Base-by-base conservation (phyloP, 768 basidiomycete genomes). In the Trametes punicea region DNA sequence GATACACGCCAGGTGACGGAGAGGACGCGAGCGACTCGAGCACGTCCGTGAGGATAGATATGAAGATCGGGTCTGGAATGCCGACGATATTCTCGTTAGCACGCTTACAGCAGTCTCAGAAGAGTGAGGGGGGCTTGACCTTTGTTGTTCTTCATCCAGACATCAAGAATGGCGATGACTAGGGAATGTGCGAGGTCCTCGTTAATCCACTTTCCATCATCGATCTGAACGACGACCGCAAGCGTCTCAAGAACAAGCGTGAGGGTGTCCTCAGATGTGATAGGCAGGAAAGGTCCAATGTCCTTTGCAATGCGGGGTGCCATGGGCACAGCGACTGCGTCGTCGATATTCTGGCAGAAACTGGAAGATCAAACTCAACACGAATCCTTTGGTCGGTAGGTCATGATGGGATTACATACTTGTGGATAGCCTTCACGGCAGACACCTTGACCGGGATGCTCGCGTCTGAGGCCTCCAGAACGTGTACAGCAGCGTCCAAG, bases 401-500 rank as follows among this genome's bases (percentile, higher is more conserved):
- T 6, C 6, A 38, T n/a, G 6, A 20, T 23, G 31, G 13, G 26
- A 26, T n/a, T 1, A 68, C 84, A 55, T 64, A 98, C 97, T 98
- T 95, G 65, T 90, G 85, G 34, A 98, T 79, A 2, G 96, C 93
- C 70, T 92, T 90, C 25, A 98, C 88, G 9, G 96, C 95, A 1
- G 93, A 95, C 5, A 98, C 78, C 71, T 98, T 98, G 65, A 98
- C 88, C 0, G 93, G 90, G n/a, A 93, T 77, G 25, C 82, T 80
- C 3, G 88, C 83, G 23, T 82, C 81, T 20, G 67, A 63, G 0
- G 84, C 80, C 70, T 95, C 92, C 8, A 99, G 80, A 8, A 91
- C 93, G 49, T 87, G 84, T 27, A 97, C 77, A 0, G 94, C 88
- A 4, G 92, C 92, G 21, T 89, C 84, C 30, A 98, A 76, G 67